These are phyloP conservation scores for Isoetes taiwanensis DNA, from an alignment of 75 land plant species.

Conservation along the genomic window DNA sequence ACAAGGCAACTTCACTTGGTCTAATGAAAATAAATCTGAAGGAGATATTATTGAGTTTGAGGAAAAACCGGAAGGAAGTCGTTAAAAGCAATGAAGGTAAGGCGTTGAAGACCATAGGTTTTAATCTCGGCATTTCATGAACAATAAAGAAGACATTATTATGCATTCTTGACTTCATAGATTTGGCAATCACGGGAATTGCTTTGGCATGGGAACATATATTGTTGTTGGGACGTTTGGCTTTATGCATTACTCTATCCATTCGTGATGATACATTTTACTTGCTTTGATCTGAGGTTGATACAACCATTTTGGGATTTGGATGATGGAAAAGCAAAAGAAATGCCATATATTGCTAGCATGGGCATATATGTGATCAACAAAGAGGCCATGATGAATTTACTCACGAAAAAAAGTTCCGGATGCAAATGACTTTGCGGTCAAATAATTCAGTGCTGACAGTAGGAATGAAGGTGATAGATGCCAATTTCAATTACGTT, in stretches of 20 bases:
- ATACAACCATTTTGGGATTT: constrained; percentile 65
- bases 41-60: constrained; percentile 2
- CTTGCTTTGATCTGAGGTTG: constrained; percentile 52
- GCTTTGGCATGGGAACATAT: too few relatives aligned
- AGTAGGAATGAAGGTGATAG: constrained; percentile 3
- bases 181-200: too few relatives aligned
- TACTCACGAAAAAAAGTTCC: constrained; percentile 10
- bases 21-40: not conserved
- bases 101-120: too few relatives aligned
- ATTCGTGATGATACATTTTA: too few relatives aligned
- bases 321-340: constrained; percentile 48
- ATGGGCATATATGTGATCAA: constrained; percentile 89
- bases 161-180: too few relatives aligned
- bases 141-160: too few relatives aligned
- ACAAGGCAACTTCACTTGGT: not conserved
- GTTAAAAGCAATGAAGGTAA: constrained; percentile 2
- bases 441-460: constrained; percentile 29
- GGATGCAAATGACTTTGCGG: constrained; percentile 42
- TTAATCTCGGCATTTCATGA: too few relatives aligned
- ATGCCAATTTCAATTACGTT: not conserved
- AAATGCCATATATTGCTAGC: constrained; percentile 83
- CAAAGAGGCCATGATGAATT: constrained; percentile 39
- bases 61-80: not conserved
- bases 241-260: too few relatives aligned
- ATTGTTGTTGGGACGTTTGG: too few relatives aligned